Base-by-base conservation (phyloP, 805 yeast species). In the Candida ovalis region DNA sequence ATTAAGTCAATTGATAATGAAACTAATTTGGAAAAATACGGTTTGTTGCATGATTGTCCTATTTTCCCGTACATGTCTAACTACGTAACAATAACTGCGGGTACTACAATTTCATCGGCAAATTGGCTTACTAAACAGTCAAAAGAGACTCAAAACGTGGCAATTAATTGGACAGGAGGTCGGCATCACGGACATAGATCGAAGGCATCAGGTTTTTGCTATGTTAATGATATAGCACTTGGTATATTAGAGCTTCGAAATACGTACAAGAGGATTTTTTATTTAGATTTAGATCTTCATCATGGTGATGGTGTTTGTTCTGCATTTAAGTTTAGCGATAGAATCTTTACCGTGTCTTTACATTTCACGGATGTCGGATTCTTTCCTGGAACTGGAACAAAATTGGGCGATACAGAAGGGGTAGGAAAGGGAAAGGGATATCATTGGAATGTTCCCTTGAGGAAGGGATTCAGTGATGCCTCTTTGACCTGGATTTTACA, bases 231-330 rank as follows among this genome's bases (percentile, higher is more conserved):
- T 57, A 75, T 84, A 7, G 83, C 80, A 0, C 57, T 86, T 13
- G 76, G 78, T 0, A 80, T 86, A 3, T 69, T 74, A 40, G 64
- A 69, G 35, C 67, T 86, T 13, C 62, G 91, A 30, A 68, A 70
- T 22, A 58, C 56, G 21, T 81, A 67, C 57, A 62, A 67, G 10
- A 74, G 63, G 32, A 69, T 86, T 1, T 67, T 81, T 57, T 86
- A 86, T 56, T 61, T 86, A 3, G 95, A 86, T 62, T 63, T 86
- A 6, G 95, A 86, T 62, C 62, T 86, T 7, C 95, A 86, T 61
- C 91, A 86, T 63, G 91, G 92, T 0, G 91, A 86, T 62, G 95
- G 90, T 0, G 92, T 86, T 5, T 84, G 83, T 44, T 67, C 70
- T 2, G 88, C 89, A 0, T 86, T 84, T 64, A 66, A 71, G 51